Evolutionary conservation across 1,139 yeast genomes (phyloP), one percentile per base, ranked within the genome.

Genomic region (Pneumocystis murina): DNA sequence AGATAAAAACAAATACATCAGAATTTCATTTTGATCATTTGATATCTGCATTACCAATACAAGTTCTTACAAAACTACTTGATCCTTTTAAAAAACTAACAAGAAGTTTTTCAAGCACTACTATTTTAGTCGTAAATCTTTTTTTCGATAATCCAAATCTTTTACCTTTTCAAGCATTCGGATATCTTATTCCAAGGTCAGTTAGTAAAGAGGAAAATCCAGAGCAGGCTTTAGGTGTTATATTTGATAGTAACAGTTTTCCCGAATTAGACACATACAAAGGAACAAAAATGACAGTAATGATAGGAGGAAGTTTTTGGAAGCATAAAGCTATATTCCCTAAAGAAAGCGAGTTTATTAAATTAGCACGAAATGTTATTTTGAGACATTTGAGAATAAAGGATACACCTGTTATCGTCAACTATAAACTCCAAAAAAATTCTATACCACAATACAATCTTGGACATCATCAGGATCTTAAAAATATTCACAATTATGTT

Each of bases 251-350:
- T 0, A 90, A 88, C 62, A 81, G 88, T 16, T 68, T 68, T 17
- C 64, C 66, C 17, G 67, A 67, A 54, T 65, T 63, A 30, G 67
- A 62, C 43, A 60, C 66, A 16, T 68, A 62, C 14, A 59, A 63
- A 0, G 84, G 85, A 68, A 82, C 88, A 6, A 88, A 87, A 68
- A 73, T 91, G 62, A 92, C 98, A 0, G 80, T 89, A 43, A 92
- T 92, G 97, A 76, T 89, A 72, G 97, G 97, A 0, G 97, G 97
- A 0, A 86, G 86, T 71, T 79, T 80, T 70, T 78, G 82, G 77
- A 70, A 72, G 16, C 71, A 72, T 35, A 70, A 72, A 10, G 67
- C 70, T 14, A 76, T 75, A 2, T 71, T 80, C 1, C 86, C 85
- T 6, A 77, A 81, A 3, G 72, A 75, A n/a, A 73, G 74, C n/a